phyloP scores from a whole-genome alignment of 371 early-diverging fungal species.

The Mortierella sp. region DNA sequence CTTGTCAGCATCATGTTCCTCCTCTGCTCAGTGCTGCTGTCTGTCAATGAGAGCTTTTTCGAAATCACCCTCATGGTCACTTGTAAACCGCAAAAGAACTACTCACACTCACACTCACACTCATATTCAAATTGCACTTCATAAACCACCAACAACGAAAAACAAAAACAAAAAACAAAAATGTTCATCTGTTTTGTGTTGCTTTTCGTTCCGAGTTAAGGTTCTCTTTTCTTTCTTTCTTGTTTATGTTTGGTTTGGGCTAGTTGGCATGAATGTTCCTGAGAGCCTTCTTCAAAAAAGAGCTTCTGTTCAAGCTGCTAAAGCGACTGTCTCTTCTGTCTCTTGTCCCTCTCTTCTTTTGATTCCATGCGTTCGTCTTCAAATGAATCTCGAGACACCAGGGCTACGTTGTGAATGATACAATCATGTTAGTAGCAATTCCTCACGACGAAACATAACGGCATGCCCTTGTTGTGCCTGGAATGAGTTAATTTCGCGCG shows the following conservation, averaged over 20 bases:
- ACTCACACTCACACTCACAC: background rate
- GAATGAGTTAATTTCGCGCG: too few species aligned
- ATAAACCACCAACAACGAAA: background rate
- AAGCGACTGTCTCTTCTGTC: too few species aligned
- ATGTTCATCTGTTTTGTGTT: background rate
- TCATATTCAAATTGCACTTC: background rate
- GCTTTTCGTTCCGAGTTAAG: background rate
- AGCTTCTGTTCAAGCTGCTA: too few species aligned
- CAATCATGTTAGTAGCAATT: too few species aligned
- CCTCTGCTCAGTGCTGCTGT: background rate
- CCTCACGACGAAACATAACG: too few species aligned
- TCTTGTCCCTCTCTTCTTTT: too few species aligned
- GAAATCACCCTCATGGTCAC: background rate
- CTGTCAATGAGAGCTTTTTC: background rate
- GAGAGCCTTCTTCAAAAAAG: too few species aligned
- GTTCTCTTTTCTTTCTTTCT: background rate
- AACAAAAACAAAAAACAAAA: background rate
- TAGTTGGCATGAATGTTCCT: too few species aligned
- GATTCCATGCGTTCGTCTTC: too few species aligned
- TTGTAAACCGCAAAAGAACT: conserved; percentile 6
- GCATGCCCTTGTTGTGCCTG: too few species aligned
- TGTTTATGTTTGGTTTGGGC: background rate
- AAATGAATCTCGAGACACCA: too few species aligned
- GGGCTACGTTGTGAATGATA: too few species aligned
- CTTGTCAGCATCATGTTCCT: background rate